Conservation (phyloP, 805 yeast genomes). For the Starmerella khaoyaiensis region DNA sequence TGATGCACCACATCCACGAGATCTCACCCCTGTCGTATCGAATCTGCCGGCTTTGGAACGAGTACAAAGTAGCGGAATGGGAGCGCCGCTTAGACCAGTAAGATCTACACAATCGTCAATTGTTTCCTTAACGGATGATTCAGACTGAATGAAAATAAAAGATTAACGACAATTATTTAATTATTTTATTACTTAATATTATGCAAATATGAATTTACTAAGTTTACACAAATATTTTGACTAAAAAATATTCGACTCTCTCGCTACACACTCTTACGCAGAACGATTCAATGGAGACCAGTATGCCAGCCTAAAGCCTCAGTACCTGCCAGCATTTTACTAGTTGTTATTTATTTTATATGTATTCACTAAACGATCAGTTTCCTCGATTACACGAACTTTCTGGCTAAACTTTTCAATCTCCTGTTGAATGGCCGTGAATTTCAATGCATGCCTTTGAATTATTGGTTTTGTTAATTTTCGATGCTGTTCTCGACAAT, state of each 20-base stretch:
- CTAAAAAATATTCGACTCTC: background rate
- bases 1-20: slow-evolving; percentile 18
- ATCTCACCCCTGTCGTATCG: background rate
- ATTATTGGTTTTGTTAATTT: slow-evolving; percentile 3
- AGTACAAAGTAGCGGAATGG: slow-evolving; percentile 14
- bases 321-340: background rate
- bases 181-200: background rate
- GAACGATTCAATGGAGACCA: background rate
- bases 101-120: slow-evolving; percentile 20
- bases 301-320: background rate
- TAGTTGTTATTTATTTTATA: slow-evolving; percentile 1
- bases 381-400: slow-evolving; percentile 45
- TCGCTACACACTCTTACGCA: background rate
- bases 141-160: slow-evolving; percentile 12
- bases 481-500: slow-evolving; percentile 2
- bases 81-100: slow-evolving; percentile 18
- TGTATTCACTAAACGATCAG: slow-evolving; percentile 1
- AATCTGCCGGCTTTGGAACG: slow-evolving; percentile 19
- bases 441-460: background rate
- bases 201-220: background rate
- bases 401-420: slow-evolving; percentile 64
- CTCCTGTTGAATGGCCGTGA: slow-evolving; percentile 21
- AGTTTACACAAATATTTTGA: background rate
- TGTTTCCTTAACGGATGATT: slow-evolving; percentile 21
- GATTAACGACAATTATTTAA: background rate